These are phyloP conservation scores for Saururus chinensis DNA, from an alignment of 164 flowering plant species.

Conservation along the genomic window DNA sequence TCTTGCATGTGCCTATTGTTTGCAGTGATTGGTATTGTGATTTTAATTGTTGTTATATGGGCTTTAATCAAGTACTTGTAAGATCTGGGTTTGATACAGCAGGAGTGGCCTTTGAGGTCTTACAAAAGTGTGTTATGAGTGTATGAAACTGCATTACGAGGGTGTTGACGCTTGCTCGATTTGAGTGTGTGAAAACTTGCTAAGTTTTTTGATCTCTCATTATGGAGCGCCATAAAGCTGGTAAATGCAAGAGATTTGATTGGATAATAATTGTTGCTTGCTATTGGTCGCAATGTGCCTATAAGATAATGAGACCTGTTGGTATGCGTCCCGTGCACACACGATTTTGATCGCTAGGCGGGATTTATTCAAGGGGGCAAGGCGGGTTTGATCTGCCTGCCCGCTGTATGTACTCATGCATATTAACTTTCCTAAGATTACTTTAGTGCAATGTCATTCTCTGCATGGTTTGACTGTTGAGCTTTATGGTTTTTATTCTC, in stretches of 20 bases:
- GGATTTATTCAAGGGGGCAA: too few relatives aligned
- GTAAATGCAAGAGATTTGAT: neutral
- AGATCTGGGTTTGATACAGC: neutral
- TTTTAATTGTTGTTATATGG: conserved; percentile 11
- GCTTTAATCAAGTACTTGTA: conserved; percentile 11
- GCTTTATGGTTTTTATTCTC: too few relatives aligned
- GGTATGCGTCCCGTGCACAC: too few relatives aligned
- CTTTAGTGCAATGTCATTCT: too few relatives aligned
- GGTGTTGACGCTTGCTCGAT: neutral
- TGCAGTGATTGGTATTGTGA: conserved; percentile 8
- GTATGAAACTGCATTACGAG: neutral
- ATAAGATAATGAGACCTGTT: too few relatives aligned
- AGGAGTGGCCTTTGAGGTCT: neutral
- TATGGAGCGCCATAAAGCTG: neutral
- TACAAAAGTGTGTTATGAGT: neutral
- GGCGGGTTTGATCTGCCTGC: too few relatives aligned
- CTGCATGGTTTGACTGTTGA: too few relatives aligned
- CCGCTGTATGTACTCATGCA: too few relatives aligned
- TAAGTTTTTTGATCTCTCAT: neutral
- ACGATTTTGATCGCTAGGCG: too few relatives aligned
- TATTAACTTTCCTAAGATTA: too few relatives aligned
- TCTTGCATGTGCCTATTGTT: conserved; percentile 13
- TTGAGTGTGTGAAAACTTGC: neutral
- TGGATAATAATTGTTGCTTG: neutral
- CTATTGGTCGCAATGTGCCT: too few relatives aligned